These are phyloP conservation scores for Metschnikowia gruessii DNA, from an alignment of 805 yeast species.

Conservation along the genomic window DNA sequence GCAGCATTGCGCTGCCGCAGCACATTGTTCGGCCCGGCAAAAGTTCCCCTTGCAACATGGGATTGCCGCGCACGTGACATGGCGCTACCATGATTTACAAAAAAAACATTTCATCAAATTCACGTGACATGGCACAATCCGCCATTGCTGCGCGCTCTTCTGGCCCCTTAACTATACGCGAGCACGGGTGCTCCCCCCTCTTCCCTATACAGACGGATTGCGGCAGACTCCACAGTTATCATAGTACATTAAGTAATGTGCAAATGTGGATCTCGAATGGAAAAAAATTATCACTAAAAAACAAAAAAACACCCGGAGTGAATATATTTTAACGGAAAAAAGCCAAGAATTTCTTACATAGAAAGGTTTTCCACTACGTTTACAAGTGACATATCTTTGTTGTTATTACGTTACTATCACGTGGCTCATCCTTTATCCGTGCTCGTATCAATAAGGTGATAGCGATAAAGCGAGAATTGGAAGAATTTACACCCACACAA, in stretches of 20 bases:
- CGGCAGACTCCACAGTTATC: slow-evolving; percentile 13
- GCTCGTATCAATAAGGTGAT: no score
- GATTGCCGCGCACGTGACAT: slow-evolving; percentile 14
- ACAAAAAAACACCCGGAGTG: background rate
- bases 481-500: no score
- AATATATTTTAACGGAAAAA: no score
- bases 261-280: background rate
- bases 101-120: background rate
- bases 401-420: no score
- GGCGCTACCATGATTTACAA: slow-evolving; percentile 1
- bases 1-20: no score
- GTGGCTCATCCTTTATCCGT: no score
- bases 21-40: no score
- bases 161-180: background rate
- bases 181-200: slow-evolving; percentile 5
- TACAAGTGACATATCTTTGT: no score
- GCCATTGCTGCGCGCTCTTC: background rate
- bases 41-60: no score
- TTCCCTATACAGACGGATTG: background rate
- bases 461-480: no score
- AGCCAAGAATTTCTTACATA: no score
- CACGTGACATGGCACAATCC: slow-evolving; percentile 18
- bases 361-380: no score
- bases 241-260: background rate
- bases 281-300: background rate